These are phyloP conservation scores for Zancudomyces culisetae DNA, from an alignment of 371 early-diverging fungal species.

Conservation along the genomic window DNA sequence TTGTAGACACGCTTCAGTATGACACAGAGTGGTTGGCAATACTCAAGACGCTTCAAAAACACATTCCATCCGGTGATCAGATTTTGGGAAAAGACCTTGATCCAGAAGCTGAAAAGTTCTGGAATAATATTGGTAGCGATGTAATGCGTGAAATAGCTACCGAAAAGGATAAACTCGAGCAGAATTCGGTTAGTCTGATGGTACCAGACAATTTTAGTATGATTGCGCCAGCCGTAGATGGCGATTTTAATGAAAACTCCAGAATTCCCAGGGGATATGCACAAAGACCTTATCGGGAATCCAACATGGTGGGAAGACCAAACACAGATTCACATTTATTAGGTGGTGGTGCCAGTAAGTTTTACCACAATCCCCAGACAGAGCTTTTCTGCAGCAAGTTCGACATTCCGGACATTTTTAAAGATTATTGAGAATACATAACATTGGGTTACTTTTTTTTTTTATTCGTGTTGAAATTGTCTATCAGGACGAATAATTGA, in stretches of 20 bases:
- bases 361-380: not conserved
- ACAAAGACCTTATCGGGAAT: not conserved
- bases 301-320: not conserved
- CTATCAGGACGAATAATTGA: too few relatives aligned
- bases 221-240: not conserved
- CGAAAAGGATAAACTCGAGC: not conserved
- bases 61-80: not conserved
- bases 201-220: conserved; percentile 1
- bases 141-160: not conserved
- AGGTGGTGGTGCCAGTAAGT: not conserved
- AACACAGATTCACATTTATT: too few relatives aligned
- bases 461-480: not conserved
- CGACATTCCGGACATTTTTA: not conserved
- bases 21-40: conserved; percentile 30
- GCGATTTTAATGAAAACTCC: not conserved
- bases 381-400: not conserved
- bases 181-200: not conserved
- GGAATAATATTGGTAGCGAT: not conserved
- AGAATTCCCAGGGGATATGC: not conserved
- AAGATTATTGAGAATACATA: not conserved
- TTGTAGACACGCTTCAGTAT: conserved; percentile 12
- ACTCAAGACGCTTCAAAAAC: not conserved
- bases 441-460: not conserved
- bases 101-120: not conserved
- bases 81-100: too few relatives aligned